Base-by-base conservation (phyloP, 2,329 filamentous ascomycete genomes). In the Alternaria atra region DNA sequence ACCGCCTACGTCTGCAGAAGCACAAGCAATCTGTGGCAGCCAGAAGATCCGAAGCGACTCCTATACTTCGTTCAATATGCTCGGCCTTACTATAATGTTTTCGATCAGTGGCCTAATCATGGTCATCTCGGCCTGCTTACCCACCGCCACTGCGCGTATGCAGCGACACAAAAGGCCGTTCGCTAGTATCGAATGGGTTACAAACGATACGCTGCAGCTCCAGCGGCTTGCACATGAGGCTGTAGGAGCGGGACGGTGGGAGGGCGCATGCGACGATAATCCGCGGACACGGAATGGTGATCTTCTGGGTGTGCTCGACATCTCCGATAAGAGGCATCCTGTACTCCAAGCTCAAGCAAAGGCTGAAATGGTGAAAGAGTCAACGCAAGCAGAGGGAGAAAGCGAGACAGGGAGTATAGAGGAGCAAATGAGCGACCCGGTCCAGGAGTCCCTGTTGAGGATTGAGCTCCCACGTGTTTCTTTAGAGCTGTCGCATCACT, bases 181-280 rank as follows among this genome's bases (percentile, higher is more conserved):
- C 43, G 17, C 57, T 17, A 58, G 52, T 13, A 20, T 67, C 1
- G 66, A 68, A 29, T 68, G 66, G 66, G 44, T 50, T 9, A 57
- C 56, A 44, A 69, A 54, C 10, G 55, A 50, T 23, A 66, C 60
- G 3, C 30, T 71, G 30, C 70, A 73, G 42, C 66, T 71, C 4
- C 67, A 73, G 47, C 57, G 70, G 12, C 63, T 70, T 20, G 67
- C 69, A 12, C 65, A 71, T 20, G 70, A 73, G n/a, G 64, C 61
- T 2, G 44, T 61, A 4, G 64, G 64, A 7, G 55, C 60, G 13
- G 65, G 52, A 9, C 40, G 56, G 4, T 63, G 63, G 64, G 25
- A 20, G 4, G 35, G 57, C 25, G 37, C 57, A 8, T 30, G 43
- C 29, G 30, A 55, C 8, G 57, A 55, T n/a, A 56, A 58, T 39